These are phyloP conservation scores for Aphanocladium album DNA, from an alignment of 2,329 filamentous ascomycete genomes.

Conservation along the genomic window DNA sequence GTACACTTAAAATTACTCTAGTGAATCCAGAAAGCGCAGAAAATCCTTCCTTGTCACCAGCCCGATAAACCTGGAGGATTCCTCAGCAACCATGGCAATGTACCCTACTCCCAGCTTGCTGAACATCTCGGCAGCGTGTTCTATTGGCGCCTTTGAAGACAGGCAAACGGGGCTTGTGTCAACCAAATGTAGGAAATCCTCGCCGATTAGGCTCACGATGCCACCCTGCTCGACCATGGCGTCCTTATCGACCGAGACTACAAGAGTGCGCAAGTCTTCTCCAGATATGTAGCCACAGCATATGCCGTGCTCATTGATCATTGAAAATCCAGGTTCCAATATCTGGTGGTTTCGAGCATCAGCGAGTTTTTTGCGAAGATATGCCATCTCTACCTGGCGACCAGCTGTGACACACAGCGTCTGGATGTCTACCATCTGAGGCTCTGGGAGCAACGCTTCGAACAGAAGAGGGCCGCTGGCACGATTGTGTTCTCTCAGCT, in stretches of 20 bases:
- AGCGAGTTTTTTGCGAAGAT: neutral
- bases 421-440: neutral
- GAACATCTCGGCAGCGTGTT: conserved; percentile 57
- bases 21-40: conserved; percentile 11
- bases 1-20: too few species aligned
- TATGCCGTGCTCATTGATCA: conserved; percentile 43
- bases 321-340: conserved; percentile 51
- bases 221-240: conserved; percentile 17
- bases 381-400: neutral
- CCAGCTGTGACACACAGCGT: neutral
- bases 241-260: conserved; percentile 29
- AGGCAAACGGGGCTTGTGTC: conserved; percentile 49
- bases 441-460: neutral
- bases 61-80: conserved; percentile 43
- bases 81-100: conserved; percentile 48
- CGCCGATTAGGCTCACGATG: conserved; percentile 27
- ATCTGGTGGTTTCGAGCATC: conserved; percentile 25
- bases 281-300: conserved; percentile 52
- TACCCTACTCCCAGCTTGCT: conserved; percentile 50
- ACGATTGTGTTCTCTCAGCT: conserved; percentile 38
- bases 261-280: conserved; percentile 46
- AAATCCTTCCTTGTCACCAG: conserved; percentile 56
- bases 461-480: conserved; percentile 18
- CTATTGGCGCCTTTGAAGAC: conserved; percentile 47
- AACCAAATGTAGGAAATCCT: conserved; percentile 41